These are phyloP conservation scores for Malassezia slooffiae DNA, from an alignment of 1,284 basidiomycete species.

Conservation along the genomic window DNA sequence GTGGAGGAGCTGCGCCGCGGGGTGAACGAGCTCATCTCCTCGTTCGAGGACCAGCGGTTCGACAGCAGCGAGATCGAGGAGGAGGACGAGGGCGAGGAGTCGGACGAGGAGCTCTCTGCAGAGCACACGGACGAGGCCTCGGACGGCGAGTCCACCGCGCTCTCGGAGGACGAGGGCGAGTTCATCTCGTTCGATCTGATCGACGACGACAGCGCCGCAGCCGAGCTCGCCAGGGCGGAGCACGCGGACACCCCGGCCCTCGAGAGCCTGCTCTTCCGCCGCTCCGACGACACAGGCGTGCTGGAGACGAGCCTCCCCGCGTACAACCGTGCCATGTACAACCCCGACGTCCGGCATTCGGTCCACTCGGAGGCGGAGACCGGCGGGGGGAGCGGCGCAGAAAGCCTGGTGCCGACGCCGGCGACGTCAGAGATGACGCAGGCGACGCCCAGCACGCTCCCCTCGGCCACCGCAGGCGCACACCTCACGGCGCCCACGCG, in stretches of 20 bases:
- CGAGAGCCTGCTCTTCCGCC: too few relatives aligned
- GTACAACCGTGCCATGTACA: constrained; percentile 2
- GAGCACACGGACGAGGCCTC: constrained; percentile 4
- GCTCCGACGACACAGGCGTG: constrained; percentile 22
- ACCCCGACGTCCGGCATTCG: too few relatives aligned
- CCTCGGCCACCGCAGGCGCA: constrained; percentile 17
- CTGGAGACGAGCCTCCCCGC: constrained; percentile 29
- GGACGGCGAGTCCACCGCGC: constrained; percentile 26
- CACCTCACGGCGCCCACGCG: neutral
- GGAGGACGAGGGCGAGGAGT: constrained; percentile 24
- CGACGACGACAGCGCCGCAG: constrained; percentile 11
- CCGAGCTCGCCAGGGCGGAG: constrained; percentile 1
- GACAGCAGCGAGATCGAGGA: constrained; percentile 20
- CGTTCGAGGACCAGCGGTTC: constrained; percentile 23
- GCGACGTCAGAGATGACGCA: too few relatives aligned
- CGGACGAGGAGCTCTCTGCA: constrained; percentile 24
- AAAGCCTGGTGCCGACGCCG: too few relatives aligned
- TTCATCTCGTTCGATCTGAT: constrained; percentile 22
- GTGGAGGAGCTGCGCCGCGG: constrained; percentile 9
- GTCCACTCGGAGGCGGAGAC: too few relatives aligned
- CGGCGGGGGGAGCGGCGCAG: too few relatives aligned
- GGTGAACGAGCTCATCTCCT: constrained; percentile 16
- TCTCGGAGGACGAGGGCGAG: constrained; percentile 18
- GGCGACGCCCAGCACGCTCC: constrained; percentile 6
- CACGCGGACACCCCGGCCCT: too few relatives aligned